Base-by-base conservation (phyloP, 2,329 filamentous ascomycete genomes). In the Aspergillus ruber region DNA sequence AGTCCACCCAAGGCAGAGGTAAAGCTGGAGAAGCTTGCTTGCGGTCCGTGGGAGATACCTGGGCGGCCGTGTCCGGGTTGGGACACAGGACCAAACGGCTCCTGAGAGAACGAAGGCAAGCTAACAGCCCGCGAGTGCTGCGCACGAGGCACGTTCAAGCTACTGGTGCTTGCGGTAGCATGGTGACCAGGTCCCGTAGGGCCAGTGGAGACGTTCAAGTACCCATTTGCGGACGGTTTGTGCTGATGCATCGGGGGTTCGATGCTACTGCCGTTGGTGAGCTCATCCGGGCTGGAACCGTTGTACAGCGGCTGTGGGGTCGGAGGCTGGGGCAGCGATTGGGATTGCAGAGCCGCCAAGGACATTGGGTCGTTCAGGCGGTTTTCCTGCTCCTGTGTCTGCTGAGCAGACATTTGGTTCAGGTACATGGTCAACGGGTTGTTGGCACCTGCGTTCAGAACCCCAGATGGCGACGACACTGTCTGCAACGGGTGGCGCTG, bases 351-450 rank as follows among this genome's bases (percentile, higher is more conserved):
- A 39, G 67, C 60, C 10, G 66, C 64, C 46, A 73, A 63, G 21
- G 66, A 58, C 55, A 75, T 66, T 6, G 66, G 60, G 46, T 74
- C 72, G 43, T 59, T 67, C 43, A 75, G 56, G 3, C 67, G 69
- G 44, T 70, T 70, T 44, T 76, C 81, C 52, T 89, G 86, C 56
- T 90, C 86, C 54, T 88, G 85, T 13, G 81, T 79, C 56, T 67
- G 71, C 57, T 70, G 74, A 49, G 66, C 72, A 47, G 67, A 74
- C 58, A 91, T 81, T 63, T 94, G 89, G 69, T 84, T 91, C 50
- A 96, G 79, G 66, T 96, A 97, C 82, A 96, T 83, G 20, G 90
- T 95, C 66, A 97, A 70, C 0, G 91, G 91, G 68, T 96, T 96
- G 74, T 83, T 91, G 61, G 77, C 76, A 46, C 82, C 85, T 44